Conservation (phyloP, 345 rosid species). For the Triadica sebifera region DNA sequence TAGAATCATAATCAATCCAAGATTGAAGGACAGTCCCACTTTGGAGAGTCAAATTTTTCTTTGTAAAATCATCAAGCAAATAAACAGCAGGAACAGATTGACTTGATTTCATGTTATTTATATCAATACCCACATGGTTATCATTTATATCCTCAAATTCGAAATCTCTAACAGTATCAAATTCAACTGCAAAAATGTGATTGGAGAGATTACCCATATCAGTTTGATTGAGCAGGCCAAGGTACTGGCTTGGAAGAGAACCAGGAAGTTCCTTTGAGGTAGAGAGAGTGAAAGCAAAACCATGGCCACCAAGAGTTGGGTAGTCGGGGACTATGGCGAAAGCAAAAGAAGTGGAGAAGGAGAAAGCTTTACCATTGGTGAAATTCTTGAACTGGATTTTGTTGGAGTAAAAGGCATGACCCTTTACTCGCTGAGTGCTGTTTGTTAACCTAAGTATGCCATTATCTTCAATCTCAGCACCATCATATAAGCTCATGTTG, state of each 20-base stretch:
- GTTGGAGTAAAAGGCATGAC: conserved; percentile 76
- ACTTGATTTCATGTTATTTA: not conserved
- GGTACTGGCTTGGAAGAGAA: conserved; percentile 61
- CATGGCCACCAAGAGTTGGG: conserved; percentile 72
- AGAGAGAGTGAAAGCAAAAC: conserved; percentile 67
- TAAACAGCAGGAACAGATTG: not conserved
- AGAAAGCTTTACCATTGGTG: conserved; percentile 32
- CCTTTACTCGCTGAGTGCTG: conserved; percentile 44
- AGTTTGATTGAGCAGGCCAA: conserved; percentile 58
- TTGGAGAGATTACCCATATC: conserved; percentile 47
- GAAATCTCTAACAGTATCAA: conserved; percentile 66
- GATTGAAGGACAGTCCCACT: conserved; percentile 32
- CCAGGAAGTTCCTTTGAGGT: conserved; percentile 44
- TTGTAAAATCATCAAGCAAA: conserved; percentile 41
- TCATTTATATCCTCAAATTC: conserved; percentile 22
- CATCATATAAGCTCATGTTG: too few species aligned
- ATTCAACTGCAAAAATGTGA: conserved; percentile 75
- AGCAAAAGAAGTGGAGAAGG: conserved; percentile 81
- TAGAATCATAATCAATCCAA: conserved; percentile 5
- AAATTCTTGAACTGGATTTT: conserved; percentile 55
- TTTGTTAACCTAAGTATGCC: conserved; percentile 66
- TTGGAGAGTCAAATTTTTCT: conserved; percentile 38
- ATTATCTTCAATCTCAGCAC: not conserved
- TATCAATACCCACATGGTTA: conserved; percentile 2
- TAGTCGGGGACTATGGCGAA: conserved; percentile 69